Evolutionary conservation across 2,329 filamentous ascomycete genomes (phyloP), one percentile per base, ranked within the genome.

Genomic region (Tolypocladium paradoxum): DNA sequence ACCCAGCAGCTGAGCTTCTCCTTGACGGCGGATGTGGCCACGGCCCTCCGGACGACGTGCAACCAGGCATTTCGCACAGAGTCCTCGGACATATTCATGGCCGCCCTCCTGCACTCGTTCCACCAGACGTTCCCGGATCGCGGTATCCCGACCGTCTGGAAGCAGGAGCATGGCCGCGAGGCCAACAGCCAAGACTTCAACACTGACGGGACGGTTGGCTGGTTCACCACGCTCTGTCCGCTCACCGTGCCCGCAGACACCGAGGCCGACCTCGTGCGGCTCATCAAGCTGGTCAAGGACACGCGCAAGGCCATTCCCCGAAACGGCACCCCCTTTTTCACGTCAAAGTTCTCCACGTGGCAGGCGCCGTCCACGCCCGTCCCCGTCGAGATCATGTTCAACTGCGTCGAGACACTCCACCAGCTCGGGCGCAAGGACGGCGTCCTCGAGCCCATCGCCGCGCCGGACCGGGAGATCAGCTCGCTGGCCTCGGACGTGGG

Each of bases 321-420:
- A 6, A 73, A 71, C 20, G 77, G 77, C 2, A 65, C 74, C 6
- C 68, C 72, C 0, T 78, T 80, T 55, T 82, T 82, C 56, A 69
- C 72, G 0, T 70, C 73, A 3, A 64, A 70, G 46, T 69, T 76
- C 58, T 69, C 72, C 53, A 63, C 69, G 38, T 50, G 64, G 2
- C 60, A 65, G n/a, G 63, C 60, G 1, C 57, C 63, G 0, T 57
- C 63, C 1, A 60, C 68, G 1, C 72, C 76, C 40, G 72, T 71
- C 55, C 78, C 78, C 0, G 73, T 83, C 48, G 81, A 84, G 61
- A 69, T 84, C 37, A 71, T 82, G 35, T 82, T 84, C 62, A 82
- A 73, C 53, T 81, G 78, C 57, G 68, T 74, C 2, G 78, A 79
- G 4, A 72, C 73, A 0, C 65, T 74, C 18, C 73, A 77, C 49